Percentiles rank a stretch among this genome's conserved stretches.
Conservation (phyloP, 345 rosid species). For the Iberis pinnata region DNA sequence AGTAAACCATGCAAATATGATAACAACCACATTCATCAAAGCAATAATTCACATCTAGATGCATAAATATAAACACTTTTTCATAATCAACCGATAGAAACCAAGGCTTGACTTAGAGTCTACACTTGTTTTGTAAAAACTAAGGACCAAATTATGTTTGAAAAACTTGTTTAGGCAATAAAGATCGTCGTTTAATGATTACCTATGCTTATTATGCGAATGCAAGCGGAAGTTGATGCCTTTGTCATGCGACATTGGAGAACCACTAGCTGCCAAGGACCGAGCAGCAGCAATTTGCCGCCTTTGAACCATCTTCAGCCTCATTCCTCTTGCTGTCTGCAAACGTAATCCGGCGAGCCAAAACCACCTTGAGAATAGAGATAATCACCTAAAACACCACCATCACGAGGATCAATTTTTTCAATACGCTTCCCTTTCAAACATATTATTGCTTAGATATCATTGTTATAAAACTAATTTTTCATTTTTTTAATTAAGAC, state of each 20-base stretch:
- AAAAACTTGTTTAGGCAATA: not conserved
- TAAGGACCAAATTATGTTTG: too few species aligned
- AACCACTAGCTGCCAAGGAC: constrained; percentile 40
- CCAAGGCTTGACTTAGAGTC: not conserved
- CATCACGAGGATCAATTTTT: too few species aligned
- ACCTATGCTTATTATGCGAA: constrained; percentile 71
- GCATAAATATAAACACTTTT: constrained; percentile 13
- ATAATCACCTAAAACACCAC: constrained; percentile 32
- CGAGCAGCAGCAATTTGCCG: constrained; percentile 66
- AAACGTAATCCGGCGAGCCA: constrained; percentile 57
- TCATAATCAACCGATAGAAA: not conserved
- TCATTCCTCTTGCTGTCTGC: constrained; percentile 56
- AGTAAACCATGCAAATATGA: constrained; percentile 8
- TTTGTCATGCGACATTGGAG: constrained; percentile 48
- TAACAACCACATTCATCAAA: not conserved
- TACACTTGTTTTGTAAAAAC: too few species aligned
- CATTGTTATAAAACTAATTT: too few species aligned
- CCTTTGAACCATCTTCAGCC: constrained; percentile 54
- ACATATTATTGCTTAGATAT: too few species aligned
- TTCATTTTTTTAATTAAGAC: too few species aligned
- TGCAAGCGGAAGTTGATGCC: constrained; percentile 53
- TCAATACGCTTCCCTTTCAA: too few species aligned
- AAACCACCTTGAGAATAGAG: constrained; percentile 32
- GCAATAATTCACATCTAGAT: constrained; percentile 19
- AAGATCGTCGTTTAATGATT: constrained; percentile 11